Evolutionary conservation across 345 rosid genomes (phyloP).

Genomic region (Aquilaria yunnanensis): DNA sequence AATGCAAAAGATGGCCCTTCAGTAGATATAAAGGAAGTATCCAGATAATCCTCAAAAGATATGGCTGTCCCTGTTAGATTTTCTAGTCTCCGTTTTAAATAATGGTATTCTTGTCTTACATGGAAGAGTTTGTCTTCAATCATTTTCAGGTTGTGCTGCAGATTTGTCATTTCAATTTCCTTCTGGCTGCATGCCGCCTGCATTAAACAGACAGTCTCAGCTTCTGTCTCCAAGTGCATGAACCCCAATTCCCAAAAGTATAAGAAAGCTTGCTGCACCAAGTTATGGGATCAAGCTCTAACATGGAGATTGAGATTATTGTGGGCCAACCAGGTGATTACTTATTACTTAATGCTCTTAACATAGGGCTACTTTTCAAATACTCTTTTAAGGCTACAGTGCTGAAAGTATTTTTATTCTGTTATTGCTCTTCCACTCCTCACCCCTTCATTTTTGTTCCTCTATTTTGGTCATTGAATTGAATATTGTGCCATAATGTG

Average conservation of each 20-base stretch:
- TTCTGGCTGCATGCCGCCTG: constrained; percentile 49
- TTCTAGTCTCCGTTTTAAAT: constrained; percentile 38
- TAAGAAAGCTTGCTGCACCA: constrained; percentile 1
- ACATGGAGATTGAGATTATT: constrained; percentile 9
- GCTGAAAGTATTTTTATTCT: too few species aligned
- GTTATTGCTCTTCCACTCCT: too few species aligned
- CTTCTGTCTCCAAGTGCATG: constrained; percentile 4
- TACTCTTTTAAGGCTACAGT: too few species aligned
- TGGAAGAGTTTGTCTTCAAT: constrained; percentile 49
- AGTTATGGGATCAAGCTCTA: not conserved
- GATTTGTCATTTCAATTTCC: constrained; percentile 40
- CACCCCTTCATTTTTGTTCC: too few species aligned
- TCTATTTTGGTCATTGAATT: too few species aligned
- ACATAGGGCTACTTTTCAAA: too few species aligned
- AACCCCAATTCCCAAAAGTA: not conserved
- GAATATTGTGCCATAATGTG: too few species aligned
- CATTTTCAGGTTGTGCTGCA: constrained; percentile 38
- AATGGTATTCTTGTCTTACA: constrained; percentile 28
- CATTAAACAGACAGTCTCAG: constrained; percentile 11
- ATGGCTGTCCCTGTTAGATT: constrained; percentile 28
- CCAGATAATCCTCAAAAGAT: constrained; percentile 26
- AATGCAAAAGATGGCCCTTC: constrained; percentile 23
- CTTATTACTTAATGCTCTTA: too few species aligned
- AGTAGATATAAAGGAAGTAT: constrained; percentile 14
- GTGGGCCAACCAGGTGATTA: constrained; percentile 1